Percentiles rank a stretch among this genome's conserved stretches.
Evolutionary conservation across 768 basidiomycete genomes (phyloP).

Genomic region (Lactifluus rugatus): DNA sequence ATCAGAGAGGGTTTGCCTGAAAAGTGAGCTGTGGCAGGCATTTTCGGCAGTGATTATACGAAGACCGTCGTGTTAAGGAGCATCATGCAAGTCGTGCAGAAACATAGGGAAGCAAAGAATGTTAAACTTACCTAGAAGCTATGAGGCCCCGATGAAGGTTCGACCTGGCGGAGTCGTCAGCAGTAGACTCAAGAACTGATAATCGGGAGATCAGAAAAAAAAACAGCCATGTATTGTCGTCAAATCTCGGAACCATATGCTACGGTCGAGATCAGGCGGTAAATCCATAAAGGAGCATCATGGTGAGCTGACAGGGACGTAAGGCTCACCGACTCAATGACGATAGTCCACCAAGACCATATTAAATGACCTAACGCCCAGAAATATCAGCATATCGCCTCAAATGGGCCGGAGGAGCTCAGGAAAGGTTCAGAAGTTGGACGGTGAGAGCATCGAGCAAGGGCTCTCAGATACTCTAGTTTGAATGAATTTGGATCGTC

Average conservation of each 20-base stretch:
- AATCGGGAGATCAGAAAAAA: slow-evolving; percentile 39
- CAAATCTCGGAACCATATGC: slow-evolving; percentile 33
- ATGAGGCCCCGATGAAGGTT: not conserved
- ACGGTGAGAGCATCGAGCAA: slow-evolving; percentile 57
- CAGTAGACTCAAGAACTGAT: not conserved
- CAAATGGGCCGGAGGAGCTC: not conserved
- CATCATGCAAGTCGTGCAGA: slow-evolving; percentile 41
- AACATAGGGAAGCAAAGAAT: not conserved
- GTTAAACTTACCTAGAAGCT: not conserved
- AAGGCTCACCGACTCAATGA: slow-evolving; percentile 29
- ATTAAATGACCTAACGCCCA: not conserved
- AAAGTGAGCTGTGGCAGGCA: slow-evolving; percentile 87
- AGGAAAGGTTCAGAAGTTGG: slow-evolving; percentile 4
- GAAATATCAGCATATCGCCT: not conserved
- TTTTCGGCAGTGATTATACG: slow-evolving; percentile 76
- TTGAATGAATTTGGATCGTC: slow-evolving; percentile 68
- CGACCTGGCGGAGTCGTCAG: not conserved
- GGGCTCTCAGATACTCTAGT: slow-evolving; percentile 88
- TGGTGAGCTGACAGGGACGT: slow-evolving; percentile 18
- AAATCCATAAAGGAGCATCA: slow-evolving; percentile 71
- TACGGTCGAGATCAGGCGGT: slow-evolving; percentile 61
- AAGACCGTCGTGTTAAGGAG: slow-evolving; percentile 84
- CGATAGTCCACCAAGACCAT: not conserved
- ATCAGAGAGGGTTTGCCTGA: slow-evolving; percentile 77
- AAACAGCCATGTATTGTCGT: slow-evolving; percentile 79